Percentiles rank a stretch among this genome's conserved stretches.
phyloP scores from a whole-genome alignment of 2,329 filamentous ascomycete species.

The Trichoderma afroharzianum region DNA sequence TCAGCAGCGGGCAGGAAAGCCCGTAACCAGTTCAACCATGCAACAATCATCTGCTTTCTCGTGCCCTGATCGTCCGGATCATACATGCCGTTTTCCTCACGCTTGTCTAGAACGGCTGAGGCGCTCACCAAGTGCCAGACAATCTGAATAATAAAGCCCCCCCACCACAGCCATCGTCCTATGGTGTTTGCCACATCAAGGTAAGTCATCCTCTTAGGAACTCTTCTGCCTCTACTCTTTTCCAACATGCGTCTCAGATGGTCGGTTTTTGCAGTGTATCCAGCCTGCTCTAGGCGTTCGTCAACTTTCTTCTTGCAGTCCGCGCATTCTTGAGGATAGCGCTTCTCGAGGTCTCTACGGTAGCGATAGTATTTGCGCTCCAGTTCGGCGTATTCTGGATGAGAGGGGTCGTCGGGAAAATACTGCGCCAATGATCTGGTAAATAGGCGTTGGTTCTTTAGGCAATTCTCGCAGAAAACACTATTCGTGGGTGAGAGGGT shows the following conservation, averaged over 20 bases:
- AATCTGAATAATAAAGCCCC: conserved; percentile 44
- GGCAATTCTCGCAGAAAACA: conserved; percentile 70
- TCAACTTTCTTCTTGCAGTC: conserved; percentile 74
- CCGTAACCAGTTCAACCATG: conserved; percentile 20
- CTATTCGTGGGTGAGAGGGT: conserved; percentile 33
- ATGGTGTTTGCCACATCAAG: conserved; percentile 42
- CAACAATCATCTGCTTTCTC: conserved; percentile 14
- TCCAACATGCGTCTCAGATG: conserved; percentile 73
- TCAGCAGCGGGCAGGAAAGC: conserved; percentile 39
- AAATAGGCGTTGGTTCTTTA: conserved; percentile 85
- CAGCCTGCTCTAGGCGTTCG: conserved; percentile 63
- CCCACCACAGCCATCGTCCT: conserved; percentile 47
- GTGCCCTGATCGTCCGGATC: conserved; percentile 31
- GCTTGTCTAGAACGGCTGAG: conserved; percentile 25
- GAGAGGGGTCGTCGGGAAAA: conserved; percentile 59
- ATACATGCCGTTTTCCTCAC: conserved; percentile 30
- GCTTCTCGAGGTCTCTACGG: conserved; percentile 67
- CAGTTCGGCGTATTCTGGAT: conserved; percentile 66
- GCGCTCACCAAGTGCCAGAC: conserved; percentile 47
- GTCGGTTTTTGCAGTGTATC: conserved; percentile 81
- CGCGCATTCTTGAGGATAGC: conserved; percentile 85
- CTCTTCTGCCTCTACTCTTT: conserved; percentile 45
- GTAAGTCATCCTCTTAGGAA: conserved; percentile 30
- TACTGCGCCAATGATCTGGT: conserved; percentile 76
- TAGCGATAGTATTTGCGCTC: conserved; percentile 68